Base-by-base conservation (phyloP, 345 rosid species). In the Populus alba region DNA sequence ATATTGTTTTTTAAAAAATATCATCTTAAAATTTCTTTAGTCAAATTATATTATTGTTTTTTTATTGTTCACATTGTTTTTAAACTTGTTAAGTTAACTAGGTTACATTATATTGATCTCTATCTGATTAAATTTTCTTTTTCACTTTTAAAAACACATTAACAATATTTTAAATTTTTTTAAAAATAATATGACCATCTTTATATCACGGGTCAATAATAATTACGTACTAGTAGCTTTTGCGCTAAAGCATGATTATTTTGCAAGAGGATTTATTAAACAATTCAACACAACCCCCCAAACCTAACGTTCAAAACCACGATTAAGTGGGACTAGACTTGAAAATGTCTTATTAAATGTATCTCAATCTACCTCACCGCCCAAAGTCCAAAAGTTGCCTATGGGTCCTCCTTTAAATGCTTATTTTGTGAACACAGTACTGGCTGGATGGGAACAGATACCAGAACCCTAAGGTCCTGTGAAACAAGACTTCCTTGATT, bases 331-430 rank as follows among this genome's bases (percentile, higher is more conserved):
- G 27, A 22, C 12, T n/a, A 38, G 15, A 23, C 18, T 39, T 23
- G 11, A 35, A 18, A 35, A 45, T 33, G 77, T 35, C 71, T 37
- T 39, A 55, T 71, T 75, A 57, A 71, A 57, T 65, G 25, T 3
- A 84, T 87, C 87, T 77, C 85, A 81, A 86, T 85, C 86, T 67
- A 67, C 33, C 75, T 74, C 86, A 80, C 90, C 89, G 87, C 81
- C 92, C 88, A 79, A 81, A 70, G 71, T 65, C 77, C 78, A 81
- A 86, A 85, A 85, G 81, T 59, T 62, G 78, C 10, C 43, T 23
- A 78, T 78, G 85, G 86, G 86, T 76, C 87, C 81, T 76, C 47
- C 17, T 31, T 5, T 66, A 0, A 20, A 7, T 39, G 33, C 78
- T 66, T 77, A 66, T 82, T 65, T 65, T 72, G 29, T 57, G 63